Evolutionary conservation across 768 basidiomycete genomes (phyloP).

Genomic region (Strobilomyces dryophilus): DNA sequence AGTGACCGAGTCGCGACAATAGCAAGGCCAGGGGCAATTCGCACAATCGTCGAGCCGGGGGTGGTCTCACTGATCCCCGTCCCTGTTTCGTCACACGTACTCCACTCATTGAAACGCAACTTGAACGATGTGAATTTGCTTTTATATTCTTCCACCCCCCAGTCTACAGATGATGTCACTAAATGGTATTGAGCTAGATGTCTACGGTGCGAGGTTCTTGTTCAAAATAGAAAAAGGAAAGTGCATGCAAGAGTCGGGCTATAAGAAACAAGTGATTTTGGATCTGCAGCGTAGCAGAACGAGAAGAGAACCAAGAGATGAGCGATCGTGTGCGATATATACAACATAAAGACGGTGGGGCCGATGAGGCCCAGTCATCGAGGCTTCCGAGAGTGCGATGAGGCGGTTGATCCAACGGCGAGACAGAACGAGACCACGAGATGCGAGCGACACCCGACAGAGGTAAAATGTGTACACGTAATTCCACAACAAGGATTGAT

Average conservation of each 20-base stretch:
- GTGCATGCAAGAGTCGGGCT: neutral
- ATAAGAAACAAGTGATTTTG: slow-evolving; percentile 1
- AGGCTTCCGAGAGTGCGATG: neutral
- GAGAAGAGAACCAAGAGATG: neutral
- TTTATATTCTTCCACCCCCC: slow-evolving; percentile 15
- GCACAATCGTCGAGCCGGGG: neutral
- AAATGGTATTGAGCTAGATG: slow-evolving; percentile 16
- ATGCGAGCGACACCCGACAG: slow-evolving; percentile 13
- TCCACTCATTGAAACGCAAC: neutral
- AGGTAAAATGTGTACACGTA: slow-evolving; percentile 28
- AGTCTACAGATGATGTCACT: slow-evolving; percentile 24
- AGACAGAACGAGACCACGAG: slow-evolving; percentile 4
- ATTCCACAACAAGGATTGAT: slow-evolving; percentile 30
- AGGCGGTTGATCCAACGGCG: neutral
- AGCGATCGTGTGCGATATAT: slow-evolving; percentile 12
- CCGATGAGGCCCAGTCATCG: neutral
- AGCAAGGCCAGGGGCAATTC: no score
- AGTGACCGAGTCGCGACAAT: neutral
- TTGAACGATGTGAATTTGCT: neutral
- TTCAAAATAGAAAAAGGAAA: slow-evolving; percentile 1
- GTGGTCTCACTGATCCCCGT: neutral
- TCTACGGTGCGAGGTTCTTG: slow-evolving; percentile 15
- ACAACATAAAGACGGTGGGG: slow-evolving; percentile 17
- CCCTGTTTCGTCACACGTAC: neutral
- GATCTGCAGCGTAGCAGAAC: neutral